These are phyloP conservation scores for Pluteus cervinus DNA, from an alignment of 768 basidiomycete species.

Conservation along the genomic window DNA sequence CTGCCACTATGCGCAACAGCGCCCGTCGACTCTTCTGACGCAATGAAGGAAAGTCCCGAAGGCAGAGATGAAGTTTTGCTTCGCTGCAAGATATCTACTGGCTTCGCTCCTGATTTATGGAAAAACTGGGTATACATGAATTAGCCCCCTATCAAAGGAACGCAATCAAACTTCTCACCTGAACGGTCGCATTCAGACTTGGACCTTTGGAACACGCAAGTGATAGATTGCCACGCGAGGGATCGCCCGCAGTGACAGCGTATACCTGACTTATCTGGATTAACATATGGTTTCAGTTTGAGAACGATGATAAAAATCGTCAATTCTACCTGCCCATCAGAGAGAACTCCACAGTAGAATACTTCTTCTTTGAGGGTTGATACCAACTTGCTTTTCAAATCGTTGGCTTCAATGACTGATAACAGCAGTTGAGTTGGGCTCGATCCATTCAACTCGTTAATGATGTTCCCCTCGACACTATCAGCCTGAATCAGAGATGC, in stretches of 20 bases:
- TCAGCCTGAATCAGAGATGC: slow-evolving; percentile 1
- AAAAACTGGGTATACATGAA: too few species aligned
- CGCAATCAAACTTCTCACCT: too few species aligned
- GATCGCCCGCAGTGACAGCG: slow-evolving; percentile 65
- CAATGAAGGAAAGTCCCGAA: too few species aligned
- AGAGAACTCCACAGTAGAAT: slow-evolving; percentile 50
- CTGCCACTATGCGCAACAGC: too few species aligned
- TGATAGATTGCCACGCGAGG: slow-evolving; percentile 61
- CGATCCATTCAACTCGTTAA: slow-evolving; percentile 46
- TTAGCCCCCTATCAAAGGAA: too few species aligned
- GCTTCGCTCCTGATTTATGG: too few species aligned
- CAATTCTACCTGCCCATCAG: slow-evolving; percentile 21
- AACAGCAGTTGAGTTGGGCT: slow-evolving; percentile 64
- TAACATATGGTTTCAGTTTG: too few species aligned
- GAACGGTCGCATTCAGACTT: slow-evolving; percentile 39
- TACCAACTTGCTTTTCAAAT: too few species aligned
- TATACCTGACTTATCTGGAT: slow-evolving; percentile 47
- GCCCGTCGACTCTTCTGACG: too few species aligned
- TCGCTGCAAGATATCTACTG: too few species aligned
- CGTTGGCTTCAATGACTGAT: too few species aligned
- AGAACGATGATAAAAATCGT: neutral
- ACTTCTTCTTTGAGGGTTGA: slow-evolving; percentile 49
- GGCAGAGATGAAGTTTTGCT: too few species aligned
- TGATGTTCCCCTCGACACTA: slow-evolving; percentile 61
- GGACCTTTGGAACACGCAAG: slow-evolving; percentile 51